These are phyloP conservation scores for Hemisphaericaspora xylofermentans DNA, from an alignment of 1,139 yeast species.

Conservation along the genomic window DNA sequence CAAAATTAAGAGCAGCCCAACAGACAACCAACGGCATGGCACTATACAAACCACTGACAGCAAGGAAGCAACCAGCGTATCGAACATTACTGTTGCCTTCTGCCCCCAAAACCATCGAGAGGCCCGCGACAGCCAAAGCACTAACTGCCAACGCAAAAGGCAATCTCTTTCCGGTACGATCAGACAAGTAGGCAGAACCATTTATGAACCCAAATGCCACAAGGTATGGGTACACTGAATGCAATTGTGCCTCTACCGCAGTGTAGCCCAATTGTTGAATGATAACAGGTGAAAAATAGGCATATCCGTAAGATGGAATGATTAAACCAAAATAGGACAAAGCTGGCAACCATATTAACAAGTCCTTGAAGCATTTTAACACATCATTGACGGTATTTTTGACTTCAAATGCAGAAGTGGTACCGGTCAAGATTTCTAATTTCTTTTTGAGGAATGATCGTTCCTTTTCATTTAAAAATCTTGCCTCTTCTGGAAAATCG, in stretches of 20 bases:
- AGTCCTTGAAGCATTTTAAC: slow-evolving; percentile 44
- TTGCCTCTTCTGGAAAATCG: slow-evolving; percentile 50
- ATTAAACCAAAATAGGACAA: slow-evolving; percentile 61
- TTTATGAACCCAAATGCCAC: slow-evolving; percentile 58
- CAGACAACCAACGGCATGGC: slow-evolving; percentile 77
- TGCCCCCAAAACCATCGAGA: slow-evolving; percentile 50
- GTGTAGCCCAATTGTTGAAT: slow-evolving; percentile 57
- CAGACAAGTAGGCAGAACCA: slow-evolving; percentile 49
- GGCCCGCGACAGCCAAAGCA: slow-evolving; percentile 51
- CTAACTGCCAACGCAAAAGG: slow-evolving; percentile 47
- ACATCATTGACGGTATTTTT: slow-evolving; percentile 44
- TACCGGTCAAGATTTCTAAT: slow-evolving; percentile 52
- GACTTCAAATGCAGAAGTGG: slow-evolving; percentile 52
- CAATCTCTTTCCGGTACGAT: slow-evolving; percentile 43
- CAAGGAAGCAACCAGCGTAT: slow-evolving; percentile 71
- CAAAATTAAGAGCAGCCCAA: slow-evolving; percentile 66
- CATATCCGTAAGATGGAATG: slow-evolving; percentile 70
- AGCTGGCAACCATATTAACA: slow-evolving; percentile 54
- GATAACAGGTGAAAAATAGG: slow-evolving; percentile 67
- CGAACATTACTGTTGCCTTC: slow-evolving; percentile 38
- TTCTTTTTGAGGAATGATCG: slow-evolving; percentile 51
- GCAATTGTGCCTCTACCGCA: slow-evolving; percentile 62
- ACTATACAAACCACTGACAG: slow-evolving; percentile 64
- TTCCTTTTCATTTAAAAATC: slow-evolving; percentile 51
- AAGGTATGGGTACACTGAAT: slow-evolving; percentile 74